phyloP scores from a whole-genome alignment of 2,329 filamentous ascomycete species.

The Saccharata proteae region DNA sequence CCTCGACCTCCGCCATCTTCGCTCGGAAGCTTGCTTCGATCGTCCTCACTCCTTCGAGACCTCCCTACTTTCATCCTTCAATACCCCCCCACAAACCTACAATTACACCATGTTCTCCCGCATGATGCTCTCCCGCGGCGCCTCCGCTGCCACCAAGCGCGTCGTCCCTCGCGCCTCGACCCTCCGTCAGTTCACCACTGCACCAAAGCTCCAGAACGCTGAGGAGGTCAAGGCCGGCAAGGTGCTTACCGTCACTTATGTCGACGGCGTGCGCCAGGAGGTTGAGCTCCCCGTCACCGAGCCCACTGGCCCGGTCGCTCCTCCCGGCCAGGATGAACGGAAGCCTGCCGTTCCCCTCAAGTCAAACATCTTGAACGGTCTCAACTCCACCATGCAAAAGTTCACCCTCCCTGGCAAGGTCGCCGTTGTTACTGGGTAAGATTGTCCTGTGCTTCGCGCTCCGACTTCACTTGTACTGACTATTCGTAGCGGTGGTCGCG shows the following conservation, averaged over 20 bases:
- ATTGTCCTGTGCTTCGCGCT: slow-evolving; percentile 9
- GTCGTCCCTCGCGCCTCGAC: slow-evolving; percentile 4
- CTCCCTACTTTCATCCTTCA: too few relatives aligned
- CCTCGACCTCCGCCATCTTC: too few relatives aligned
- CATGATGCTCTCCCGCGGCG: slow-evolving; percentile 7
- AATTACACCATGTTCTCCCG: too few relatives aligned
- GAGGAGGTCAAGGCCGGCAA: slow-evolving; percentile 8
- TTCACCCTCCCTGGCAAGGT: slow-evolving; percentile 60
- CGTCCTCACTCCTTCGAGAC: too few relatives aligned
- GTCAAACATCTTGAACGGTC: slow-evolving; percentile 35
- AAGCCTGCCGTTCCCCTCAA: slow-evolving; percentile 19
- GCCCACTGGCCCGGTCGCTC: slow-evolving; percentile 18
- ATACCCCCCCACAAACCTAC: too few relatives aligned
- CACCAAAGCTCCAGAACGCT: slow-evolving; percentile 6
- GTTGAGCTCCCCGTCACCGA: slow-evolving; percentile 19
- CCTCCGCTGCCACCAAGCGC: slow-evolving; percentile 7
- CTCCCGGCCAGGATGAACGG: slow-evolving; percentile 20
- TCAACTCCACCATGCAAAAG: slow-evolving; percentile 55
- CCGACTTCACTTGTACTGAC: slow-evolving; percentile 6
- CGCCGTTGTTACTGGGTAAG: slow-evolving; percentile 60
- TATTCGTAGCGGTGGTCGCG: slow-evolving; percentile 52
- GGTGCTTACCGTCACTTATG: slow-evolving; percentile 8
- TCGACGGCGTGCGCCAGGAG: slow-evolving; percentile 8
- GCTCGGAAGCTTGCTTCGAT: too few relatives aligned
- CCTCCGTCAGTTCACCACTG: slow-evolving; percentile 7